Base-by-base conservation (phyloP, 352 stramenopile genomes). In the Vaucheria bursata region DNA sequence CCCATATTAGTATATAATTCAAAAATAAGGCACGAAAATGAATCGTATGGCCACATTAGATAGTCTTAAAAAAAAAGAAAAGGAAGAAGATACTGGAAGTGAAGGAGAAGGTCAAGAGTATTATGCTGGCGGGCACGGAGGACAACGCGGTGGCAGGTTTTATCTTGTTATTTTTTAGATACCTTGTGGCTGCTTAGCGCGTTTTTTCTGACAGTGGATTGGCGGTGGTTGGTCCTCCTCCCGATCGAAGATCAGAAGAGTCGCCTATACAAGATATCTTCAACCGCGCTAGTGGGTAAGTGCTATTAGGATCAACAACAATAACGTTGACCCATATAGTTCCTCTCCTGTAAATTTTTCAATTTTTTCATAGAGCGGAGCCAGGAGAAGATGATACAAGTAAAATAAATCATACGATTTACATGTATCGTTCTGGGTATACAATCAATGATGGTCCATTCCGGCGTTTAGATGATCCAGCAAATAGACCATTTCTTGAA, bases 381-480 rank as follows among this genome's bases (percentile, higher is more conserved):
- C 18, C 6, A 25, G 34, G n/a, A 25, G 37, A 6, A 33, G 35
- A 5, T 32, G 37, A 1, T n/a, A 31, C 1, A 25, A 52, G 29
- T 64, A 52, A 71, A 18, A 5, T 66, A 4, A 34, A 34, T 25
- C n/a, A 34, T 12, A 90, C 85, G 0, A 92, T 92, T 45, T 90
- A 85, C 8, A 91, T 92, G 87, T 92, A 91, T 71, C 84, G 85
- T 1, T 83, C 87, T 45, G 88, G 88, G 25, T 92, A 91, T 76
- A 85, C 86, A 0, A 87, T 92, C 0, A 86, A 92, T 71, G 83
- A 91, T 50, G 88, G 88, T 29, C 86, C 86, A 0, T 91, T 90
- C 70, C 84, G 88, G 40, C 72, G 84, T 50, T 79, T 92, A 32
- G 85, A 90, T 59, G 88, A 92, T 86, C 85, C 86, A 0, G 73